Conservation (phyloP, 176 grass and related monocot species). For the Aegilops sharonensis region DNA sequence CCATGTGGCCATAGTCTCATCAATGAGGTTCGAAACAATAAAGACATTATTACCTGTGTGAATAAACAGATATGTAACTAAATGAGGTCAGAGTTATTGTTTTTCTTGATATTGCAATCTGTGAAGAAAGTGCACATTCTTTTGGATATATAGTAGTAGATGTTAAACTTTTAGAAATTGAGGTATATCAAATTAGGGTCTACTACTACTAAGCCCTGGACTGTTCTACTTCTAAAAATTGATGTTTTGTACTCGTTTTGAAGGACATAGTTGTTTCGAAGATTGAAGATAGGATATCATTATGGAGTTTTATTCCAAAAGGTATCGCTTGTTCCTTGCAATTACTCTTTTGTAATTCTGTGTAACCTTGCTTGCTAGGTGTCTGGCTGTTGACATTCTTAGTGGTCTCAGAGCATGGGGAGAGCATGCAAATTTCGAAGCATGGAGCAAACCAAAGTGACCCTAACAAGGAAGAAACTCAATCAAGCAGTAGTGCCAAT, state of each 20-base stretch:
- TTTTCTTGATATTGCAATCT: neutral
- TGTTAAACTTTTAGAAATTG: neutral
- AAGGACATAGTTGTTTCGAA: constrained; percentile 63
- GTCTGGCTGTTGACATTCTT: constrained; percentile 1
- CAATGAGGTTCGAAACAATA: too few species aligned
- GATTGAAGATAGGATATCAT: constrained; percentile 85
- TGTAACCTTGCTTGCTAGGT: constrained; percentile 4
- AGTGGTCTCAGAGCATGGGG: constrained; percentile 62
- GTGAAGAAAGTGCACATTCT: neutral
- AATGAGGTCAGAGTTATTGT: too few species aligned
- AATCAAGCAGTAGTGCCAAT: constrained; percentile 32
- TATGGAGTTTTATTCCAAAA: constrained; percentile 92
- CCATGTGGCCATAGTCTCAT: too few species aligned
- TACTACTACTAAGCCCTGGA: neutral
- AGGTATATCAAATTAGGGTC: neutral
- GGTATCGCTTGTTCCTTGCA: constrained; percentile 27
- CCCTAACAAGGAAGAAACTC: constrained; percentile 36
- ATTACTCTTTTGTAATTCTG: neutral
- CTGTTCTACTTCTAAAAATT: constrained; percentile 21
- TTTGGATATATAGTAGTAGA: neutral
- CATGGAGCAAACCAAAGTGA: constrained; percentile 48
- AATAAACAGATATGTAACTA: too few species aligned
- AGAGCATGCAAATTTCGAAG: constrained; percentile 49
- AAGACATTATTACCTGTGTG: too few species aligned
- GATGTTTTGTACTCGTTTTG: constrained; percentile 27